Percentiles rank a stretch among this genome's conserved stretches.
Evolutionary conservation across 768 basidiomycete genomes (phyloP).

Genomic region (Pseudohyphozyma bogoriensis): DNA sequence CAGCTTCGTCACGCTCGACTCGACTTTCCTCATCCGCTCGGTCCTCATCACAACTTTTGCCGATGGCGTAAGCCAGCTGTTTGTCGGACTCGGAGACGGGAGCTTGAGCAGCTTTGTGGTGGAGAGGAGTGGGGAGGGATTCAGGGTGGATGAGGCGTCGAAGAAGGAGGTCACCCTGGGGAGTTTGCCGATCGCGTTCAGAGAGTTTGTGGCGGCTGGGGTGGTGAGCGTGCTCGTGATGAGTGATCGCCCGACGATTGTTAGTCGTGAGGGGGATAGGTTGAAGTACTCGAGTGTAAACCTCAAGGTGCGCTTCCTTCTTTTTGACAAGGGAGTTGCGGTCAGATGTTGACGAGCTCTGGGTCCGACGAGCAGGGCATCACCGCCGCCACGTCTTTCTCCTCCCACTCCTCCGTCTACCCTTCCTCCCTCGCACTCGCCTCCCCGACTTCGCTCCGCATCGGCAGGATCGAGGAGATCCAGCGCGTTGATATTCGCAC

Average conservation of each 20-base stretch:
- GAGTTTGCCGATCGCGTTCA: constrained; percentile 54
- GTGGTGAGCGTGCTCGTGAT: constrained; percentile 51
- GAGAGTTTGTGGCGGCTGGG: constrained; percentile 40
- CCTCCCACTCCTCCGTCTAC: constrained; percentile 47
- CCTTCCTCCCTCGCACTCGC: constrained; percentile 53
- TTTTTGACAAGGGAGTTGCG: background rate
- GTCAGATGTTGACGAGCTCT: background rate
- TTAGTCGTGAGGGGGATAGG: constrained; percentile 52
- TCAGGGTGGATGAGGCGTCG: background rate
- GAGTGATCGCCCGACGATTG: constrained; percentile 57
- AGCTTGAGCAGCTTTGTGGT: constrained; percentile 53
- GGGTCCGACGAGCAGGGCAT: constrained; percentile 49
- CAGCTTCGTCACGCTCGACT: constrained; percentile 37
- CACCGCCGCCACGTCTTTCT: constrained; percentile 46
- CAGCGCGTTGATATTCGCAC: constrained; percentile 73
- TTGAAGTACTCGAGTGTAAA: constrained; percentile 60
- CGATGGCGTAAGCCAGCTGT: constrained; percentile 39
- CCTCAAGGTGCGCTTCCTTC: constrained; percentile 48
- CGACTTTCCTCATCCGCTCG: constrained; percentile 42
- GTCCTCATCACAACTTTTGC: constrained; percentile 51
- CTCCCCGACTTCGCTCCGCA: constrained; percentile 47
- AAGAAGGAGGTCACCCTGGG: constrained; percentile 58
- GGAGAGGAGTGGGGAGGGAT: constrained; percentile 1
- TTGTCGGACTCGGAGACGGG: constrained; percentile 69
- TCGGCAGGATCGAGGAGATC: constrained; percentile 58